These are phyloP conservation scores for Cladosporium sp. DNA, from an alignment of 2,329 filamentous ascomycete species.

Conservation along the genomic window DNA sequence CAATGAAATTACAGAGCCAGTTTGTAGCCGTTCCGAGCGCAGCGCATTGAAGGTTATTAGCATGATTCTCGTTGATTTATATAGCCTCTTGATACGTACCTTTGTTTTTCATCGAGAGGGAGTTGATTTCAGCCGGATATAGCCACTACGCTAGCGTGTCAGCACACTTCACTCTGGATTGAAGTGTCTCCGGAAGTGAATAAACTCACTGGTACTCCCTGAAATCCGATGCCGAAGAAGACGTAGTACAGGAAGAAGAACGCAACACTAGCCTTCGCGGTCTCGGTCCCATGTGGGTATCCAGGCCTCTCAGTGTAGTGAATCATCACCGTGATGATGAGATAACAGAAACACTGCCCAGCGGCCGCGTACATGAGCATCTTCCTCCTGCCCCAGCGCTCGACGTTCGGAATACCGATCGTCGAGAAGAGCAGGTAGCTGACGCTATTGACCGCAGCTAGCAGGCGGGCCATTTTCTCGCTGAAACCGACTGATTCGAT, in stretches of 20 bases:
- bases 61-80: slow-evolving; percentile 13
- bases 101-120: slow-evolving; percentile 44
- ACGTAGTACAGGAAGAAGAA: slow-evolving; percentile 52
- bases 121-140: slow-evolving; percentile 45
- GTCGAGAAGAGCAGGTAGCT: slow-evolving; percentile 44
- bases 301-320: slow-evolving; percentile 34
- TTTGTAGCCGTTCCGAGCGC: slow-evolving; percentile 47
- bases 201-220: slow-evolving; percentile 29
- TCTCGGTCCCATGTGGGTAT: slow-evolving; percentile 20
- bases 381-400: slow-evolving; percentile 50
- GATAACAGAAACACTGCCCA: slow-evolving; percentile 48
- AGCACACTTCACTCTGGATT: background rate
- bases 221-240: slow-evolving; percentile 40
- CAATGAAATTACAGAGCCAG: slow-evolving; percentile 40
- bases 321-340: slow-evolving; percentile 47
- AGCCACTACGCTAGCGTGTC: slow-evolving; percentile 18
- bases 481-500: slow-evolving; percentile 51
- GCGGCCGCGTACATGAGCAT: slow-evolving; percentile 53
- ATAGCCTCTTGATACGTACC: background rate
- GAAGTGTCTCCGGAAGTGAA: too few species aligned
- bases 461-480: slow-evolving; percentile 46
- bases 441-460: slow-evolving; percentile 50
- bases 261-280: slow-evolving; percentile 38
- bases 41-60: slow-evolving; percentile 24
- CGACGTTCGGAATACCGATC: slow-evolving; percentile 43